Base-by-base conservation (phyloP, 2,329 filamentous ascomycete species). In the Ascochyta clinopodiicola region DNA sequence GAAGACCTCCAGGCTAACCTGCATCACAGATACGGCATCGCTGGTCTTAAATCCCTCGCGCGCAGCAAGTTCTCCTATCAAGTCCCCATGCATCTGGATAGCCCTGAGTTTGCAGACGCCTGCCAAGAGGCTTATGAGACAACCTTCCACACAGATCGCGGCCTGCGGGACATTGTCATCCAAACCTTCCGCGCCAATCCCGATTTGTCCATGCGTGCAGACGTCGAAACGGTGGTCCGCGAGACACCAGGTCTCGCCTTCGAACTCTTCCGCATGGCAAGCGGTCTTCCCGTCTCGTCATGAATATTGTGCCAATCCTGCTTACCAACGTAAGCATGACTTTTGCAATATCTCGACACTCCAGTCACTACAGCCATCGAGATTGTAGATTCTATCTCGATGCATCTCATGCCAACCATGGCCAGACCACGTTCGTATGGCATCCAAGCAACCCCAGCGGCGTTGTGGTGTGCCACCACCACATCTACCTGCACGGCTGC, bases 81-180 rank as follows among this genome's bases (percentile, higher is more conserved):
- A 42, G 68, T 80, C 48, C 74, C 77, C 19, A 72, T 74, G 60
- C 78, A 80, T 59, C 75, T 77, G 62, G 70, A 74, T 51, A 78
- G 76, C 50, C 66, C 75, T 6, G 80, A 82, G 49, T 73, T 82
- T 32, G 75, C 80, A 44, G 77, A 80, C 43, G 78, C 79, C 17
- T 79, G 80, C 59, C 75, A 78, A 67, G 78, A 81, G 59, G 80
- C 78, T 13, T 82, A 81, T 68, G 77, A 77, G 55, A 77, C 75
- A 31, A 82, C 80, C 40, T 75, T 82, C 57, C 80, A 82, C 66
- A 74, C 72, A 19, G 80, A 82, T 62, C 75, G 80, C 32, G 80
- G 80, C 10, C 73, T 82, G 24, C 74, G 80, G 21, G 78, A 80
- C 57, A 66, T 82, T 43, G 74, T 82, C 47, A 70, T 81, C 43